A percentile compares a stretch with the other conserved stretches of the same genome.
Evolutionary conservation across 495 filamentous ascomycete species (phyloP).

Genomic region (Aspergillus avenaceus): DNA sequence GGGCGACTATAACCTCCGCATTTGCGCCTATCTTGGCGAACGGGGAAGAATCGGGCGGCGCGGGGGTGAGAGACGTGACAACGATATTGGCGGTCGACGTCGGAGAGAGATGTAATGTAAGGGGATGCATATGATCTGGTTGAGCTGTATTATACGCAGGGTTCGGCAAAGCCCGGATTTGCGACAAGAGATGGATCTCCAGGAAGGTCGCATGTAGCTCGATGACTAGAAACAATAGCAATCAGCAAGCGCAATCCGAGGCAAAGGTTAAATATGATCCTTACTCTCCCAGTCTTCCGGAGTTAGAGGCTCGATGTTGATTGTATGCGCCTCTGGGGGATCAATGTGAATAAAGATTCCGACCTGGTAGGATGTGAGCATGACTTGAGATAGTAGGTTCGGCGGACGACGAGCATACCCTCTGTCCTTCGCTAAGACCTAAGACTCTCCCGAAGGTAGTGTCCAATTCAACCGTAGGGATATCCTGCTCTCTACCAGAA

Average conservation of each 20-base stretch:
- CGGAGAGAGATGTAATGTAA: slow-evolving; percentile 89
- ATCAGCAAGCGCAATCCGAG: slow-evolving; percentile 3
- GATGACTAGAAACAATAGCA: slow-evolving; percentile 56
- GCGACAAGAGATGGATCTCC: slow-evolving; percentile 87
- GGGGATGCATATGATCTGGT: slow-evolving; percentile 60
- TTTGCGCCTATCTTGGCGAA: slow-evolving; percentile 92
- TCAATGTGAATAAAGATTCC: slow-evolving; percentile 75
- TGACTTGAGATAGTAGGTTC: neutral
- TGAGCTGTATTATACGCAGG: slow-evolving; percentile 57
- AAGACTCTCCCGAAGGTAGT: slow-evolving; percentile 80
- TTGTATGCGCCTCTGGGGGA: slow-evolving; percentile 82
- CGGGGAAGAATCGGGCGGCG: slow-evolving; percentile 60
- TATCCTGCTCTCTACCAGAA: slow-evolving; percentile 63
- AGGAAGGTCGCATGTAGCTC: slow-evolving; percentile 93
- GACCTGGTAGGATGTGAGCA: slow-evolving; percentile 45
- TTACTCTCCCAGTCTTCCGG: slow-evolving; percentile 89
- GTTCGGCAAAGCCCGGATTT: slow-evolving; percentile 89
- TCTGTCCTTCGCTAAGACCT: slow-evolving; percentile 78
- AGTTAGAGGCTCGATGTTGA: slow-evolving; percentile 94
- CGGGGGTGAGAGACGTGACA: slow-evolving; percentile 71
- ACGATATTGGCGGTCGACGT: slow-evolving; percentile 93
- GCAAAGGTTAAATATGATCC: slow-evolving; percentile 13
- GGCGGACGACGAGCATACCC: slow-evolving; percentile 48
- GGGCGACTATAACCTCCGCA: slow-evolving; percentile 94
- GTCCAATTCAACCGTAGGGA: slow-evolving; percentile 79